A percentile compares a stretch with the other conserved stretches of the same genome.
Conservation (phyloP, 148 eudicot genomes). For the Nepenthes mirabilis region DNA sequence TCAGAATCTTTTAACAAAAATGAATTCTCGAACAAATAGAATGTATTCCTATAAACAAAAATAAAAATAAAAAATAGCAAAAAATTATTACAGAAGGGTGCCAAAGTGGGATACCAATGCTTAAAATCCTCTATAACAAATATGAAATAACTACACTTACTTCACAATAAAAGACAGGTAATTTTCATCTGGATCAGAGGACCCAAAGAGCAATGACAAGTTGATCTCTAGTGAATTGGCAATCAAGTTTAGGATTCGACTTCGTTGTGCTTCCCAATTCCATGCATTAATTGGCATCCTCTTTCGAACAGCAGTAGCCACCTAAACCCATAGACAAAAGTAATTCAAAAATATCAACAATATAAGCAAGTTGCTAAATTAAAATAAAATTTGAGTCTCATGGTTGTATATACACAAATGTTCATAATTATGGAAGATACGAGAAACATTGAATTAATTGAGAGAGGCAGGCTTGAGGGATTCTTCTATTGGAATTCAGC, state of each 20-base stretch:
- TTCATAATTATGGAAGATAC: no score
- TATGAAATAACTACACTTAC: slow-evolving; percentile 29
- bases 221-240: slow-evolving; percentile 91
- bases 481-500: no score
- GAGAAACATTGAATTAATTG: no score
- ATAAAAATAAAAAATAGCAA: slow-evolving; percentile 2
- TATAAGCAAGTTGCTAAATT: background rate
- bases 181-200: slow-evolving; percentile 80
- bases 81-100: background rate
- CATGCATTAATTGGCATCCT: slow-evolving; percentile 61
- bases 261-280: slow-evolving; percentile 90
- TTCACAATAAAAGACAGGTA: slow-evolving; percentile 75
- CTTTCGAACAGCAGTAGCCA: slow-evolving; percentile 51
- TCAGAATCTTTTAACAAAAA: slow-evolving; percentile 61
- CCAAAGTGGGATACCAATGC: background rate
- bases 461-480: no score
- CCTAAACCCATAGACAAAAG: slow-evolving; percentile 25
- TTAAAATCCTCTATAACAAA: background rate
- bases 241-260: slow-evolving; percentile 52
- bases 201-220: slow-evolving; percentile 80
- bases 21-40: slow-evolving; percentile 72
- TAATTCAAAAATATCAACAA: background rate
- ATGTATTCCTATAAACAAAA: slow-evolving; percentile 48
- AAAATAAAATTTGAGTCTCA: no score
- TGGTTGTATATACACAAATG: no score